These are phyloP conservation scores for Pichia sp. DNA, from an alignment of 1,139 yeast species.

Conservation along the genomic window DNA sequence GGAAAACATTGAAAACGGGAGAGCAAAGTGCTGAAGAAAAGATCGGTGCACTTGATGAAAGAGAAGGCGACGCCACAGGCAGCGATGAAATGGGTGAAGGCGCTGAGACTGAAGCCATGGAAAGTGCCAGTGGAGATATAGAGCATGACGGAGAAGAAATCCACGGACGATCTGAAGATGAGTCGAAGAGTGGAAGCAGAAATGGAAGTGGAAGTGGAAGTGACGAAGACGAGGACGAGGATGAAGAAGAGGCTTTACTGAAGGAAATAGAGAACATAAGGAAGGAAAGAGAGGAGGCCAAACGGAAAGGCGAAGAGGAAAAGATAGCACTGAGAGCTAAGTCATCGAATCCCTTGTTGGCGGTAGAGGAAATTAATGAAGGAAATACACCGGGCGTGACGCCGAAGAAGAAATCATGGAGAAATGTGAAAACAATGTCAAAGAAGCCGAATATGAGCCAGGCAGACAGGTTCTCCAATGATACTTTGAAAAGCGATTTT, in stretches of 20 bases:
- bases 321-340: constrained; percentile 27
- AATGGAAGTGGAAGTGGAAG: constrained; percentile 25
- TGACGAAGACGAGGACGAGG: neutral
- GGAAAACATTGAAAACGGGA: constrained; percentile 7
- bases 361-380: constrained; percentile 13
- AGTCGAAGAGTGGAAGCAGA: constrained; percentile 1
- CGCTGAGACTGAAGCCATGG: too few species aligned
- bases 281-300: constrained; percentile 25
- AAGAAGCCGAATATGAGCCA: neutral
- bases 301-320: constrained; percentile 29
- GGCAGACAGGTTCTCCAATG: constrained; percentile 50
- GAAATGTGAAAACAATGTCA: constrained; percentile 27
- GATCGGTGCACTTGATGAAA: too few species aligned
- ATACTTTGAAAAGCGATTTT: constrained; percentile 61
- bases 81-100: too few species aligned
- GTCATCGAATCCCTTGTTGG: constrained; percentile 43
- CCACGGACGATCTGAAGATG: too few species aligned
- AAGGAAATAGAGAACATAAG: constrained; percentile 41
- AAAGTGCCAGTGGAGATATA: too few species aligned
- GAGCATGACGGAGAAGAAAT: too few species aligned
- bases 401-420: constrained; percentile 38
- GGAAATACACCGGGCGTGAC: constrained; percentile 19
- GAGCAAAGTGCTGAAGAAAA: too few species aligned
- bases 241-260: constrained; percentile 33
- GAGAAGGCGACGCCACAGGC: too few species aligned